Percentiles rank a stretch among this genome's conserved stretches.
Conservation (phyloP, 768 basidiomycete species). For the Dioszegia crocea region DNA sequence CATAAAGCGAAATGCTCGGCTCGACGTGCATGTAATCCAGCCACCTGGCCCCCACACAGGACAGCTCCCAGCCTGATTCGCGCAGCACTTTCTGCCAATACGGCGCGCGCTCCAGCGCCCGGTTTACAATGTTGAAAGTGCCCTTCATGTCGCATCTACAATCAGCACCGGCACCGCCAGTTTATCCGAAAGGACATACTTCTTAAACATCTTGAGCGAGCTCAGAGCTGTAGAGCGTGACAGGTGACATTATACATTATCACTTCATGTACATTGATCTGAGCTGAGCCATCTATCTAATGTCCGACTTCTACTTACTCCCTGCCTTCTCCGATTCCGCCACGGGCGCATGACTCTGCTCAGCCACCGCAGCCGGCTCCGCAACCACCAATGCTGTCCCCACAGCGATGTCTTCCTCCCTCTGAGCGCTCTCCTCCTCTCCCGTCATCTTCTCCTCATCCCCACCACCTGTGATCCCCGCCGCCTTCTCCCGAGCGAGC, state of each 20-base stretch:
- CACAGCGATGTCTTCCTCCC: slow-evolving; percentile 6
- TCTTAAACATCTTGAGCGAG: slow-evolving; percentile 29
- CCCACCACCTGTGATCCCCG: background rate
- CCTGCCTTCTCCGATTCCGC: background rate
- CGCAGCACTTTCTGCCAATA: slow-evolving; percentile 31
- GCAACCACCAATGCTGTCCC: background rate
- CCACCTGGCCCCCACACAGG: slow-evolving; percentile 9
- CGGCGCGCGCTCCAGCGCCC: slow-evolving; percentile 4
- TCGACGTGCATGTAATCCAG: slow-evolving; percentile 13
- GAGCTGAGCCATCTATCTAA: too few species aligned
- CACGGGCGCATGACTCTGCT: background rate
- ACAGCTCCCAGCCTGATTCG: slow-evolving; percentile 18
- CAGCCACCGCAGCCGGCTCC: slow-evolving; percentile 1
- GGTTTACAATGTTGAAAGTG: slow-evolving; percentile 10
- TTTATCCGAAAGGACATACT: slow-evolving; percentile 1
- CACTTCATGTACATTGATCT: too few species aligned
- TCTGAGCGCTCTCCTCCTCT: slow-evolving; percentile 15
- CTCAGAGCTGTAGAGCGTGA: too few species aligned
- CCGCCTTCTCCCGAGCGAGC: slow-evolving; percentile 20
- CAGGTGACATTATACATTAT: too few species aligned
- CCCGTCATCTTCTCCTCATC: slow-evolving; percentile 13
- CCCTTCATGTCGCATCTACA: slow-evolving; percentile 11
- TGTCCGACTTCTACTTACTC: background rate
- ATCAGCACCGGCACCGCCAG: too few species aligned
- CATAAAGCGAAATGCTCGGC: too few species aligned